Evolutionary conservation across 2,329 filamentous ascomycete genomes (phyloP).

Genomic region (Exophiala aquamarina): DNA sequence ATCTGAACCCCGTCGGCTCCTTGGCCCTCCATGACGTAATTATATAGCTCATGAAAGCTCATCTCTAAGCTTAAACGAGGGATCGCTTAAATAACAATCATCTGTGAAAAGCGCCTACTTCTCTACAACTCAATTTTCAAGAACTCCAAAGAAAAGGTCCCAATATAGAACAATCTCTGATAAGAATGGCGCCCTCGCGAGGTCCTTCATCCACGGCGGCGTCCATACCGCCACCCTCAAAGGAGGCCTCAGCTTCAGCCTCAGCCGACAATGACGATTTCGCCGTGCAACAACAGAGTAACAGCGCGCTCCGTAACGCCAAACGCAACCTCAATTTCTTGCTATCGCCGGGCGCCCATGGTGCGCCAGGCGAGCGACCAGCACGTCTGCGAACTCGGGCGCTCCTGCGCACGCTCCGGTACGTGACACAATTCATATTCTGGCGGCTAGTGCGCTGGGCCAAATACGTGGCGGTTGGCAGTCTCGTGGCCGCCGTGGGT

Average conservation of each 20-base stretch:
- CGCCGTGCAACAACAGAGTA: slow-evolving; percentile 25
- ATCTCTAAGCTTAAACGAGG: no score
- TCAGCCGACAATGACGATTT: slow-evolving; percentile 10
- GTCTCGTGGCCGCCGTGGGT: slow-evolving; percentile 23
- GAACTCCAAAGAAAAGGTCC: no score
- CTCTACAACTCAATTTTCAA: no score
- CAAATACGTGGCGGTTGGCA: slow-evolving; percentile 27
- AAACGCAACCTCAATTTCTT: slow-evolving; percentile 28
- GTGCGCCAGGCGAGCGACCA: slow-evolving; percentile 11
- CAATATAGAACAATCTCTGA: background rate
- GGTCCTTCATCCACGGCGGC: background rate
- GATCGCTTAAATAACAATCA: no score
- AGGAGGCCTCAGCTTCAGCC: background rate
- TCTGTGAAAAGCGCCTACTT: no score
- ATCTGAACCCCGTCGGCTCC: no score
- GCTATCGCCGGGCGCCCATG: slow-evolving; percentile 14
- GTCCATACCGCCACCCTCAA: background rate
- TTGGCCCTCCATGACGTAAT: no score
- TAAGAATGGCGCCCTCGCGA: slow-evolving; percentile 6
- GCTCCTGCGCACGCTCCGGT: slow-evolving; percentile 25
- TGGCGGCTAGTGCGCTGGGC: slow-evolving; percentile 30
- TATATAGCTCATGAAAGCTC: no score
- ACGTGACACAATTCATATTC: slow-evolving; percentile 24
- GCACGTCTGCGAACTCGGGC: slow-evolving; percentile 25
- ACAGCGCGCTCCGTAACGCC: slow-evolving; percentile 24